These are phyloP conservation scores for Tympanopsis confertula DNA, from an alignment of 2,329 filamentous ascomycete genomes.

Conservation along the genomic window DNA sequence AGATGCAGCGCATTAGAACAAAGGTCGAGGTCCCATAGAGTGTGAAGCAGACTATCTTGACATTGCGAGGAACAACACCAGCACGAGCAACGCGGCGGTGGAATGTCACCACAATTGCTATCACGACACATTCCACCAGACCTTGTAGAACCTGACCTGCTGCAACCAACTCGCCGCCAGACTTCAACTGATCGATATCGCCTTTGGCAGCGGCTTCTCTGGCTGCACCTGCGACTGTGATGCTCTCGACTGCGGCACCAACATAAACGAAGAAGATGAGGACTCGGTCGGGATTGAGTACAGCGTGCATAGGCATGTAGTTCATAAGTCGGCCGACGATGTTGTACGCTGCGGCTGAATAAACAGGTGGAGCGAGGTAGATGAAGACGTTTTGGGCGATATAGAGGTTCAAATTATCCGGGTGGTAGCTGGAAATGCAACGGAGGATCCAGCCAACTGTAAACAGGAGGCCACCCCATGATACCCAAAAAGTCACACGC, in stretches of 20 bases:
- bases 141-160: slow-evolving; percentile 16
- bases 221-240: slow-evolving; percentile 17
- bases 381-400: slow-evolving; percentile 20
- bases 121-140: slow-evolving; percentile 18
- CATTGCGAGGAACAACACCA: slow-evolving; percentile 13
- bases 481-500: slow-evolving; percentile 21
- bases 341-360: slow-evolving; percentile 22
- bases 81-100: slow-evolving; percentile 14
- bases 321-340: slow-evolving; percentile 21
- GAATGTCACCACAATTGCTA: too few species aligned
- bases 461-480: too few species aligned
- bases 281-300: slow-evolving; percentile 20
- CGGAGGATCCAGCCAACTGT: too few species aligned
- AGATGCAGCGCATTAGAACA: slow-evolving; percentile 19
- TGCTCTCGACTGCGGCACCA: slow-evolving; percentile 17
- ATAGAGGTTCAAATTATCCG: slow-evolving; percentile 14
- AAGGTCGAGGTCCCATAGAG: slow-evolving; percentile 20
- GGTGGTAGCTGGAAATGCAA: slow-evolving; percentile 14
- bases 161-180: slow-evolving; percentile 13
- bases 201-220: slow-evolving; percentile 9
- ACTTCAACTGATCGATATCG: slow-evolving; percentile 8
- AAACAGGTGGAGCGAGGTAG: slow-evolving; percentile 19
- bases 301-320: slow-evolving; percentile 23
- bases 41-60: slow-evolving; percentile 16
- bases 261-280: slow-evolving; percentile 20